phyloP scores from a whole-genome alignment of 352 stramenopile genomes.

The Aphanomyces astaci region DNA sequence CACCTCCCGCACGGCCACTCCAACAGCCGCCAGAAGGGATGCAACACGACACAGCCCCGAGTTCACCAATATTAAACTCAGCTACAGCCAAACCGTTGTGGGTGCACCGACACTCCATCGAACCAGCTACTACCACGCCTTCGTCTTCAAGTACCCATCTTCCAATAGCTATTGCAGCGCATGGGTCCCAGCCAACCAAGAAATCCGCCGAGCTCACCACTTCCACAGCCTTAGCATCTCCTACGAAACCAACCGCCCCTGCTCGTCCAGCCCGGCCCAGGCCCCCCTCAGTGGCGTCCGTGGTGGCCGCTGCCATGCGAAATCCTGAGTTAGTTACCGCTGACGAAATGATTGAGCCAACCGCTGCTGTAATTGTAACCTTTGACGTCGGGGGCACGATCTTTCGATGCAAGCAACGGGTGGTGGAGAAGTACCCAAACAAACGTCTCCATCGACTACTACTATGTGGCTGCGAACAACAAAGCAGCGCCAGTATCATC shows the following conservation, averaged over 20 bases:
- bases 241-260: neutral
- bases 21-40: neutral
- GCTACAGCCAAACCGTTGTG: neutral
- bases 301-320: neutral
- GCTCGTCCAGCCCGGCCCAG: neutral
- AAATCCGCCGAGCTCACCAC: neutral
- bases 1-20: neutral
- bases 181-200: neutral
- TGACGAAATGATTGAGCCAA: neutral
- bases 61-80: too few species aligned
- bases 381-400: slow-evolving; percentile 66
- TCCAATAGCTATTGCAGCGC: too few species aligned
- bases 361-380: slow-evolving; percentile 26
- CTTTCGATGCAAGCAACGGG: slow-evolving; percentile 57
- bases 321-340: neutral
- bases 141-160: neutral
- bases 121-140: neutral
- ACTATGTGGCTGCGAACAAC: slow-evolving; percentile 42
- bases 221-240: neutral
- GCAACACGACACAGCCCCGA: too few species aligned
- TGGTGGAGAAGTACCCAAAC: slow-evolving; percentile 49
- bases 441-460: slow-evolving; percentile 58
- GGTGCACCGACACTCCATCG: neutral
- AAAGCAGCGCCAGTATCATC: slow-evolving; percentile 19
- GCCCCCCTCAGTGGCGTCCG: neutral